Evolutionary conservation across 257 asterid genomes (phyloP), one percentile per base, ranked within the genome.

Genomic region (Solanum okadae): DNA sequence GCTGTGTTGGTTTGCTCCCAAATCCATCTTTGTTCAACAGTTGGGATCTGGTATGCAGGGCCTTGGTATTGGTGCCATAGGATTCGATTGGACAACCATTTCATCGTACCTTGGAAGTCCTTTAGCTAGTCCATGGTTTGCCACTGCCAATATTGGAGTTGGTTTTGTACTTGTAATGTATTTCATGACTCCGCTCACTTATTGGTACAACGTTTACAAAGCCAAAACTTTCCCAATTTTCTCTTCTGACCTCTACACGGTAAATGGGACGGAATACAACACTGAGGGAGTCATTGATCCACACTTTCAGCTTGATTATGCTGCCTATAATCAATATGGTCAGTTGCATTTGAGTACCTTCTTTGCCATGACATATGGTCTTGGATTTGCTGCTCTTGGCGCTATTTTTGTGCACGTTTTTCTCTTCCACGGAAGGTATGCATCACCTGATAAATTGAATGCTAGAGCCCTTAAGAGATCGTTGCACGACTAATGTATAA

Each of bases 81-180:
- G 93, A 3, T 6, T 94, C 0, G 96, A 94, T 14, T 94, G 95
- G 95, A 35, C 92, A 1, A 88, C 92, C 0, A 89, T 94, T 31
- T 70, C 94, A 3, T 73, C 96, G 0, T 94, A 75, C 85, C 92
- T 93, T 1, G 95, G 94, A 8, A 92, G 91, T 89, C 95, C 95
- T 11, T 89, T 94, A 8, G 94, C 90, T 4, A 92, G 94, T 63
- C 96, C 96, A 27, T 93, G 93, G 95, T 93, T 92, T 82, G 93
- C 96, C 11, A 87, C 93, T 5, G 94, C 87, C 1, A 93, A 94
- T 67, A 25, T 91, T 15, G 92, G 89, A 5, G 88, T 70, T 7
- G 95, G 95, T 9, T 91, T 88, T 76, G 3, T 89, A 73, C 59
- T 90, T 2, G 77, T 89, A 6, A 83, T 92, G 93, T 94, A 94